Conservation (phyloP, 2,329 filamentous ascomycete species). For the Fusarium clavum region DNA sequence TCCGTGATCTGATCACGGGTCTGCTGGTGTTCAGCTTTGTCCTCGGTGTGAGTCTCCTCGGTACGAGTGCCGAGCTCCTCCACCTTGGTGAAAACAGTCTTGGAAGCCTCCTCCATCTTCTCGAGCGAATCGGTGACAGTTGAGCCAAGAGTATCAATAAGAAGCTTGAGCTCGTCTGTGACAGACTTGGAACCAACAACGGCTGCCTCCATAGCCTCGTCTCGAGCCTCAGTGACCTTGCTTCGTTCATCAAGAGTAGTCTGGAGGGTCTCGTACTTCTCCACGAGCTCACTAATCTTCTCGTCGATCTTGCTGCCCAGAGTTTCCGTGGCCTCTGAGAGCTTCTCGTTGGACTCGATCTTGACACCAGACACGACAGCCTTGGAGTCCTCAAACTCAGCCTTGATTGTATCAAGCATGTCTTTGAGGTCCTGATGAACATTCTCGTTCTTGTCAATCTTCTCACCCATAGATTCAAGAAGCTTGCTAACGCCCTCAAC, state of each 20-base stretch:
- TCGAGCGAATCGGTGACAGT: slow-evolving; percentile 85
- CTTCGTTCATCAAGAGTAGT: slow-evolving; percentile 78
- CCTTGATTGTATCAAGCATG: slow-evolving; percentile 79
- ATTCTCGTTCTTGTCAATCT: slow-evolving; percentile 67
- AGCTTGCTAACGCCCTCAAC: slow-evolving; percentile 79
- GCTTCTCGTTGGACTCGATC: slow-evolving; percentile 85
- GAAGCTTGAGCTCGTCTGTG: slow-evolving; percentile 86
- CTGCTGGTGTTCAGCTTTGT: slow-evolving; percentile 82
- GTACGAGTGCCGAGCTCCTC: slow-evolving; percentile 81
- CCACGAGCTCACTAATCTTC: slow-evolving; percentile 79
- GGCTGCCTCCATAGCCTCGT: slow-evolving; percentile 77
- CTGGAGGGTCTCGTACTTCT: slow-evolving; percentile 90
- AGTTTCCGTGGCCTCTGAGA: slow-evolving; percentile 66
- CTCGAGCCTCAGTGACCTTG: slow-evolving; percentile 78
- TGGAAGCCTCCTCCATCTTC: slow-evolving; percentile 87
- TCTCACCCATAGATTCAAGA: slow-evolving; percentile 74
- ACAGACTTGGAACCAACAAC: slow-evolving; percentile 80
- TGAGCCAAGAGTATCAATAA: slow-evolving; percentile 86
- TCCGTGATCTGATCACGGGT: slow-evolving; percentile 85
- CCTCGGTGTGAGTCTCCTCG: slow-evolving; percentile 79
- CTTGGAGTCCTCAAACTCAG: slow-evolving; percentile 88
- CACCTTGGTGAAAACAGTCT: slow-evolving; percentile 85
- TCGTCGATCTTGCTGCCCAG: slow-evolving; percentile 70
- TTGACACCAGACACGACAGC: slow-evolving; percentile 83
- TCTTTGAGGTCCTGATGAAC: slow-evolving; percentile 74